A percentile compares a stretch with the other conserved stretches of the same genome.
Evolutionary conservation across 2,329 filamentous ascomycete genomes (phyloP).

Genomic region (Epichloe festucae): DNA sequence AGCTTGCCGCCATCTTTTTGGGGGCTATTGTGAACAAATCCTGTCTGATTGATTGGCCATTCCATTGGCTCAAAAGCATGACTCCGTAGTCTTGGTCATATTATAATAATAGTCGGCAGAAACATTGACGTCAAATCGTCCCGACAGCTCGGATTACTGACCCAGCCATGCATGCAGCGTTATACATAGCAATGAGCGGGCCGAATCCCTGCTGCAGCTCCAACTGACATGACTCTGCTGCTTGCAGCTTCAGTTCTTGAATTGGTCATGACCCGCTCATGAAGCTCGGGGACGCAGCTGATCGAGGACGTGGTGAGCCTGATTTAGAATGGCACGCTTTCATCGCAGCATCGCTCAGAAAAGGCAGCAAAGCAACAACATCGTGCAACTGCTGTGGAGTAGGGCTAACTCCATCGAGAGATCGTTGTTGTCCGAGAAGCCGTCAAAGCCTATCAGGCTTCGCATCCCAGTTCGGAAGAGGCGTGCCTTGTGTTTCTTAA

Average conservation of each 20-base stretch:
- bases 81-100: neutral
- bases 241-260: neutral
- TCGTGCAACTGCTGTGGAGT: neutral
- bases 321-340: neutral
- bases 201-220: constrained; percentile 4
- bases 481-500: neutral
- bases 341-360: neutral
- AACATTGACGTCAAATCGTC: neutral
- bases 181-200: constrained; percentile 2
- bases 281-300: neutral
- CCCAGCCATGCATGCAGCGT: constrained; percentile 1
- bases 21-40: neutral
- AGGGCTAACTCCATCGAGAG: neutral
- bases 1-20: neutral
- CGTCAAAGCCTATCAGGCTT: too few relatives aligned
- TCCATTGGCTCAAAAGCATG: neutral
- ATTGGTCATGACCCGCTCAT: neutral
- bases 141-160: constrained; percentile 6
- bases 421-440: too few relatives aligned
- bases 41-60: too few relatives aligned
- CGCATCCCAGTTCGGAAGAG: neutral
- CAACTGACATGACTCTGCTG: neutral
- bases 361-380: neutral
- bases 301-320: neutral
- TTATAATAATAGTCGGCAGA: neutral